Percentiles rank a stretch among this genome's conserved stretches.
Conservation (phyloP, 78 protist genomes). For the Capsaspora owczarzaki region DNA sequence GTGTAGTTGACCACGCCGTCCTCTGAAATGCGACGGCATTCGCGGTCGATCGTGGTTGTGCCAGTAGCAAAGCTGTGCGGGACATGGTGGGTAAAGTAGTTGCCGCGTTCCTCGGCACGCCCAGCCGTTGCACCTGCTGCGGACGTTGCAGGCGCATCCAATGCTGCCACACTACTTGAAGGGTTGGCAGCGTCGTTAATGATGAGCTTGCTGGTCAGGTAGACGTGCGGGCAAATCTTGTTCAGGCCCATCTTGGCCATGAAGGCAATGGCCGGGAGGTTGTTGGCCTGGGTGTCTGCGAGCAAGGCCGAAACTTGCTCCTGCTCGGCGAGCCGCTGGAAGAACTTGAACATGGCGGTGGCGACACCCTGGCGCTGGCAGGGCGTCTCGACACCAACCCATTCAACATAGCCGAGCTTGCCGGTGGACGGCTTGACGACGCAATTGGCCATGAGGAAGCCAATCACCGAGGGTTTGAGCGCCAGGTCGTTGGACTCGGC, state of each 20-base stretch:
- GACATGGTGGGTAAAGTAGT: too few relatives aligned
- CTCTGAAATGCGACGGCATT: too few relatives aligned
- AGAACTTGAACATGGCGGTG: not conserved
- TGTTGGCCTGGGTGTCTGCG: not conserved
- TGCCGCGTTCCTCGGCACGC: too few relatives aligned
- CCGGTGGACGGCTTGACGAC: too few relatives aligned
- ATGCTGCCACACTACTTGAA: too few relatives aligned
- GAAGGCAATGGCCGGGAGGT: not conserved
- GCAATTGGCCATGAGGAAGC: not conserved
- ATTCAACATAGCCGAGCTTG: not conserved
- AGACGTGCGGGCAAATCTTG: not conserved
- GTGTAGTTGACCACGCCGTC: too few relatives aligned
- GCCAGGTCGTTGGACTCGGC: not conserved
- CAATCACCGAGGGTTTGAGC: not conserved
- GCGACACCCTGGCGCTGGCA: not conserved
- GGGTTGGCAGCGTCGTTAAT: too few relatives aligned
- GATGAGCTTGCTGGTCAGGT: too few relatives aligned
- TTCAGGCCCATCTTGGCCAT: constrained; percentile 1
- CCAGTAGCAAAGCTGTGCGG: too few relatives aligned
- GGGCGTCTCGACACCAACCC: not conserved
- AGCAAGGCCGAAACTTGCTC: not conserved
- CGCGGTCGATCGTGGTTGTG: too few relatives aligned
- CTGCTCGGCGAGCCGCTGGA: not conserved
- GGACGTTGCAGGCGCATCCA: too few relatives aligned
- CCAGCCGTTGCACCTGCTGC: too few relatives aligned